phyloP scores from a whole-genome alignment of 257 asterid species.

The Forsythia suspensa region DNA sequence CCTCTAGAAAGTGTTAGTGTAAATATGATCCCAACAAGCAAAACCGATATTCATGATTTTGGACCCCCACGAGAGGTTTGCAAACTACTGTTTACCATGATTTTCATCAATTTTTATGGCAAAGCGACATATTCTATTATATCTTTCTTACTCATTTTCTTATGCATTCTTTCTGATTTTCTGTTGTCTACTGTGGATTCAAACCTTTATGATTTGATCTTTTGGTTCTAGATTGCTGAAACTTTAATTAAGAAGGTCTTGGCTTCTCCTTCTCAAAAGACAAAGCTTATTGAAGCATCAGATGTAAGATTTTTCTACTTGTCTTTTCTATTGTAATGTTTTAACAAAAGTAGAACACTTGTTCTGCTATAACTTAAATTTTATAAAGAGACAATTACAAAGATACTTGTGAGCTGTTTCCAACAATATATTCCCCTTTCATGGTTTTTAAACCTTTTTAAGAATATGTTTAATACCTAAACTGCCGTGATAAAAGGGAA shows the following conservation, averaged over 20 bases:
- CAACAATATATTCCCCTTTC: background rate
- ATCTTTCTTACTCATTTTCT: background rate
- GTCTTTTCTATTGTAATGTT: background rate
- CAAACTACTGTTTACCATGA: conserved; percentile 1
- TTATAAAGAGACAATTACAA: background rate
- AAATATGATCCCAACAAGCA: conserved; percentile 71
- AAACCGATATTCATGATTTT: conserved; percentile 79
- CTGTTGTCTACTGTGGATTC: background rate
- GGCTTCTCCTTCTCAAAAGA: conserved; percentile 81
- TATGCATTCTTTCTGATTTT: background rate
- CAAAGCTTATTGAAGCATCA: conserved; percentile 76
- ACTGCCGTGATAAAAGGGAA: background rate
- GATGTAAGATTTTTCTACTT: conserved; percentile 43
- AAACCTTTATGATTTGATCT: background rate
- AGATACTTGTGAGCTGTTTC: background rate
- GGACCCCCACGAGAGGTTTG: conserved; percentile 84
- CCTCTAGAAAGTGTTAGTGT: conserved; percentile 91
- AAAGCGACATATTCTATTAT: background rate
- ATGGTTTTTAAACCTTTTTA: background rate
- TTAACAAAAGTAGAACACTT: background rate
- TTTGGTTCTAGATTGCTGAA: conserved; percentile 69
- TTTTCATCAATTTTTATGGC: background rate
- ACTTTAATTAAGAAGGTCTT: conserved; percentile 65
- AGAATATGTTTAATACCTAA: background rate
- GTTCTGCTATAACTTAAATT: background rate